Evolutionary conservation across 352 stramenopile species (phyloP), one percentile per base, ranked within the genome.

Genomic region (Globisporangium radiosum): DNA sequence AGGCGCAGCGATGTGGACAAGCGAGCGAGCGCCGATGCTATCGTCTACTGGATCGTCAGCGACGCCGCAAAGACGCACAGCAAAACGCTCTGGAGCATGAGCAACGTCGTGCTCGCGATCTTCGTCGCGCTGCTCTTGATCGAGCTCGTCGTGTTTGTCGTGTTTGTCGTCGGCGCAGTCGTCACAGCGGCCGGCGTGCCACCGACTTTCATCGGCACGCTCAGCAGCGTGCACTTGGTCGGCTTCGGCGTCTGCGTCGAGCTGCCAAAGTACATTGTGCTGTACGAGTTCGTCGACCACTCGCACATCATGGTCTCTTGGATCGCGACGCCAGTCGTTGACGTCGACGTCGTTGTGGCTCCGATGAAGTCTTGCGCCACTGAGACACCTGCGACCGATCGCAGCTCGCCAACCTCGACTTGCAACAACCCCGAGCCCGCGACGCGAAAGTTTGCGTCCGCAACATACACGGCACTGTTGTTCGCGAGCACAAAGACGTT

Each of bases 381-480:
- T 5, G 51, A 15, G 13, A 55, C 37, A 19, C 51, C 51, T 2
- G 51, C 51, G 19, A 40, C 51, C 8, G 36, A 36, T 19, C 36
- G 51, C 43, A 59, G 52, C 54, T 59, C 54, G 19, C 45, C 45
- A 15, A 59, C 33, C 7, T 49, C 33, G 10, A 49, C 54, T 43
- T 53, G 54, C 1, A 59, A 33, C 9, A 17, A 13, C 2, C 54
- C 54, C 1, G 11, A 52, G 11, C 54, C 43, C 4, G 47, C 14
- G 17, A 59, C 9, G 15, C 33, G 13, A 14, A 59, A 59, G 33
- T 45, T 6, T 0, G 45, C 54, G 44, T 52, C 33, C n/a, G 51
- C 54, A 15, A 53, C 54, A 36, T 59, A 52, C 54, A 59, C 54
- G 25, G 38, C 38, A 36, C 54, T 59, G 25, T 15, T 50, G 25